Evolutionary conservation across 2,329 filamentous ascomycete genomes (phyloP).

Genomic region (Helotiales sp.): DNA sequence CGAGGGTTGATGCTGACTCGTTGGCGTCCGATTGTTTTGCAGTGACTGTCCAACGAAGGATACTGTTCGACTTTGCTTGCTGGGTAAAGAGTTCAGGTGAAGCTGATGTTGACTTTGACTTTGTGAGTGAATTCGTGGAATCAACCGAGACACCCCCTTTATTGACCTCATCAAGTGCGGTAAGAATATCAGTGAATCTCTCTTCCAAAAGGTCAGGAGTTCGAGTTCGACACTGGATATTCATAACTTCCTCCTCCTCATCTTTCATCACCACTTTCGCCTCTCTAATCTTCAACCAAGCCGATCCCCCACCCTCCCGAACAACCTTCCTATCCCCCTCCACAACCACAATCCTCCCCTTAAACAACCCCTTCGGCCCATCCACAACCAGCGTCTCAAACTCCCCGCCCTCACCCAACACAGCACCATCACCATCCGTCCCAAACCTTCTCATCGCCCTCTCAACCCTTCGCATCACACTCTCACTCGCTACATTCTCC

Average conservation of each 20-base stretch:
- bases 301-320: slow-evolving; percentile 75
- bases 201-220: slow-evolving; percentile 71
- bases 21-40: slow-evolving; percentile 2
- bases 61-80: background rate
- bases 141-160: background rate
- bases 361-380: slow-evolving; percentile 77
- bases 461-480: slow-evolving; percentile 54
- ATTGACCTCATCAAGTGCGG: background rate
- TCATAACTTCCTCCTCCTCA: slow-evolving; percentile 48
- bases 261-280: slow-evolving; percentile 53
- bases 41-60: slow-evolving; percentile 32
- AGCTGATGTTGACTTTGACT: background rate
- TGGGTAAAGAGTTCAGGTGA: background rate
- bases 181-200: slow-evolving; percentile 52
- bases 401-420: slow-evolving; percentile 91
- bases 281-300: slow-evolving; percentile 68
- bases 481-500: slow-evolving; percentile 71
- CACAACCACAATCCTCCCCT: slow-evolving; percentile 67
- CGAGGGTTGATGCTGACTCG: slow-evolving; percentile 52
- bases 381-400: slow-evolving; percentile 91
- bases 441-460: slow-evolving; percentile 70
- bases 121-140: background rate
- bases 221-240: slow-evolving; percentile 56
- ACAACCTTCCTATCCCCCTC: slow-evolving; percentile 59
- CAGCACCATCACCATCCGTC: slow-evolving; percentile 65